A percentile compares a stretch with the other conserved stretches of the same genome.
Conservation (phyloP, 805 yeast genomes). For the Nakazawaea pomicola region DNA sequence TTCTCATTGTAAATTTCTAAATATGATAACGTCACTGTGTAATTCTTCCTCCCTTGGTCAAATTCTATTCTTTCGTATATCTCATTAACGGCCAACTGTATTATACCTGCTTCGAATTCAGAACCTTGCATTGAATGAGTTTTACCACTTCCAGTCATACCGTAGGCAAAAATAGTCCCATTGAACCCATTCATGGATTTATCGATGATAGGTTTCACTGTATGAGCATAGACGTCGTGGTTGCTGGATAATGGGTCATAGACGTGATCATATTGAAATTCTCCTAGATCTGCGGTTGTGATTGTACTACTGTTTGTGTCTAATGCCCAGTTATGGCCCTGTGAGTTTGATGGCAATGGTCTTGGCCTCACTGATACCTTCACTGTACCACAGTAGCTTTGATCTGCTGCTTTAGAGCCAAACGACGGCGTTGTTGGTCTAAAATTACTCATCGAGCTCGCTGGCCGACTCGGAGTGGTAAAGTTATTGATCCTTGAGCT, state of each 20-base stretch:
- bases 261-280: constrained; percentile 75
- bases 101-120: constrained; percentile 59
- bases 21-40: constrained; percentile 60
- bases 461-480: constrained; percentile 14
- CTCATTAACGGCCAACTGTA: constrained; percentile 59
- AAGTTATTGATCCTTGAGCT: constrained; percentile 1
- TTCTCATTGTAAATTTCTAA: constrained; percentile 86
- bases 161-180: constrained; percentile 89
- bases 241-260: constrained; percentile 56
- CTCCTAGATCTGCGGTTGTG: constrained; percentile 49
- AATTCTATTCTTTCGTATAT: constrained; percentile 45
- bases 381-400: constrained; percentile 60
- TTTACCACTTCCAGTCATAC: constrained; percentile 93
- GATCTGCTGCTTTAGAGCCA: constrained; percentile 4
- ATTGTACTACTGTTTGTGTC: constrained; percentile 35
- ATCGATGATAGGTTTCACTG: constrained; percentile 48
- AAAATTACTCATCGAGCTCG: constrained; percentile 14
- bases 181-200: constrained; percentile 70
- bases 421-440: constrained; percentile 14
- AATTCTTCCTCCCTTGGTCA: constrained; percentile 26
- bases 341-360: constrained; percentile 36
- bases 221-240: constrained; percentile 50
- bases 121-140: constrained; percentile 83
- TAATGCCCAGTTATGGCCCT: constrained; percentile 37
- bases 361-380: constrained; percentile 75